Evolutionary conservation across 768 basidiomycete genomes (phyloP), one percentile per base, ranked within the genome.

Genomic region (Mycena vulgaris): DNA sequence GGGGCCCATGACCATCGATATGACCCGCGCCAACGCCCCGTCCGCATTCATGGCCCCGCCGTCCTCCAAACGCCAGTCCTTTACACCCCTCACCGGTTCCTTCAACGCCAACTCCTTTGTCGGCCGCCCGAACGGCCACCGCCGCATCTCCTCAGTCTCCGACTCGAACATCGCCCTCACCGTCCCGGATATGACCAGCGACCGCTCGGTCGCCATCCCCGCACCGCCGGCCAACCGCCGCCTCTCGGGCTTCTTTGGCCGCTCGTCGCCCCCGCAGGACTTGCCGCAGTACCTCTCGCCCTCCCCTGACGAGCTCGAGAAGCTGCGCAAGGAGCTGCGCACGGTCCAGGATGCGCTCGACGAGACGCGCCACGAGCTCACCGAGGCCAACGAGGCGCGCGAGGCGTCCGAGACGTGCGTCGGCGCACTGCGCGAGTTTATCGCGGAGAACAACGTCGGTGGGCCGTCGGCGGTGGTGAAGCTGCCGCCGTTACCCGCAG

Each of bases 341-440:
- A 73, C 82, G 2, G 72, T 91, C 65, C 89, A 89, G 73, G 78
- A 84, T 27, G 89, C 93, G 63, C 79, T 96, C 21, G 90, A 91
- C 37, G 88, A 86, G 33, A 84, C 87, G 21, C 89, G 88, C 74
- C 87, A 89, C 69, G 93, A 95, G 67, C 81, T 97, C 52, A 83
- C 77, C 42, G 96, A 97, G 76, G 86, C 91, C 1, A 91, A 89
- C 69, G 97, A 98, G 80, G 95, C 94, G 3, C 86, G 90, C 55
- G 91, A 95, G 76, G 97, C 97, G 5, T 94, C 93, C 39, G 96
- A 98, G 73, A 88, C 88, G 0, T 96, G 95, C 77, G 90, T 94
- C 72, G 90, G 89, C 63, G 94, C 93, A 0, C 83, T 99, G 48
- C 87, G 96, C 40, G 92, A 90, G 66, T 98, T 93, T 77, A 95